Evolutionary conservation across 352 stramenopile species (phyloP).

Genomic region (Pythium dissotocum): DNA sequence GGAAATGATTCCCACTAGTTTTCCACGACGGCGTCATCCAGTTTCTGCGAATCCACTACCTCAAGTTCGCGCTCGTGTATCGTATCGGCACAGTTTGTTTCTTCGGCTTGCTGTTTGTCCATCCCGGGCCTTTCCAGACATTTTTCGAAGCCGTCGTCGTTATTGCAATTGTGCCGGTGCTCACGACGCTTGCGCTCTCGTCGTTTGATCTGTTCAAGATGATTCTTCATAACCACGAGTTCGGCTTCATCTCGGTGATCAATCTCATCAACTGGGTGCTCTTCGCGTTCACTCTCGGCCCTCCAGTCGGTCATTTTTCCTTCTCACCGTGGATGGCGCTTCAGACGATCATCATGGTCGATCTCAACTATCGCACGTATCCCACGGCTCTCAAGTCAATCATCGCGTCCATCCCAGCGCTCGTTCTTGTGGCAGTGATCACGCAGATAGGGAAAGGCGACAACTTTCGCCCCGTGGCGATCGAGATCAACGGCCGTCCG

Average conservation of each 20-base stretch:
- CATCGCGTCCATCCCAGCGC: constrained; percentile 2
- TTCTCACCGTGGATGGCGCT: constrained; percentile 16
- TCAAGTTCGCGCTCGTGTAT: constrained; percentile 3
- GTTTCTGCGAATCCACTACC: neutral
- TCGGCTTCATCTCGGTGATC: constrained; percentile 16
- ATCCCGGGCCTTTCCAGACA: neutral
- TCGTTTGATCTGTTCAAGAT: constrained; percentile 10
- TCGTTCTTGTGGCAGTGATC: neutral
- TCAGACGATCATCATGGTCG: constrained; percentile 17
- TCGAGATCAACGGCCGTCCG: neutral
- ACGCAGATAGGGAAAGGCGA: neutral
- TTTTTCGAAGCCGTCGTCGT: neutral
- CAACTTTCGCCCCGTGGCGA: neutral
- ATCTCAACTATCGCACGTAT: constrained; percentile 20
- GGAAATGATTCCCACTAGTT: neutral
- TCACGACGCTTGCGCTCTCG: constrained; percentile 8
- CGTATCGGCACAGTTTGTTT: neutral
- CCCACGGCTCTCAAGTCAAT: constrained; percentile 11
- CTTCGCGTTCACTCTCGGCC: neutral
- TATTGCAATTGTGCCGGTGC: neutral
- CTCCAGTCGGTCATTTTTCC: neutral
- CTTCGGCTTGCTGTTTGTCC: neutral
- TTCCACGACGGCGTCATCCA: neutral
- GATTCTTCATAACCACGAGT: constrained; percentile 12
- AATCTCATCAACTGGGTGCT: constrained; percentile 19